phyloP scores from a whole-genome alignment of 192 early-diverging fungal species.

The Coemansia guatemalensis region DNA sequence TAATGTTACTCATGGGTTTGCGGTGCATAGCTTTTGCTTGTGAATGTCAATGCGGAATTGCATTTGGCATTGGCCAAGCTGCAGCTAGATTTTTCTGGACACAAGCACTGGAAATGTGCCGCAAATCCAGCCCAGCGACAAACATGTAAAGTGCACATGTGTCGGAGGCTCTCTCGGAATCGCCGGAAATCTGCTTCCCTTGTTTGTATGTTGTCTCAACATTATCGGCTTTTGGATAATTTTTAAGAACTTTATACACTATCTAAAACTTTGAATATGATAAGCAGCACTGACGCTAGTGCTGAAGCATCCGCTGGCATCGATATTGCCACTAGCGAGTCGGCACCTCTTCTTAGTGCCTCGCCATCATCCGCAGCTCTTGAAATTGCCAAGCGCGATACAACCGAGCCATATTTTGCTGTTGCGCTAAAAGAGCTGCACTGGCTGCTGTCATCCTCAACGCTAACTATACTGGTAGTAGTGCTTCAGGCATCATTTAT shows the following conservation, averaged over 20 bases:
- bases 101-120: neutral
- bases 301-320: conserved; percentile 16
- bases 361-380: conserved; percentile 33
- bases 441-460: conserved; percentile 44
- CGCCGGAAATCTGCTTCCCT: no score
- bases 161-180: no score
- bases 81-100: neutral
- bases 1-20: no score
- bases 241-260: neutral
- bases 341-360: conserved; percentile 26
- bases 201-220: no score
- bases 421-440: conserved; percentile 24
- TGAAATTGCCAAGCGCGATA: conserved; percentile 40
- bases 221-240: neutral
- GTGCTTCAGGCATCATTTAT: conserved; percentile 66
- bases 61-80: neutral
- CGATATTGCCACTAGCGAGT: conserved; percentile 1
- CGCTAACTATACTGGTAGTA: conserved; percentile 20
- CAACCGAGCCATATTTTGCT: conserved; percentile 20
- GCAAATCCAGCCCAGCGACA: neutral
- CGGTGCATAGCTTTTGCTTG: neutral
- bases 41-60: neutral
- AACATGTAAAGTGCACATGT: no score
- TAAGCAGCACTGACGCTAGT: neutral
- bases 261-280: neutral